Evolutionary conservation across 208 protist species (phyloP), one percentile per base, ranked within the genome.

Genomic region (Leishmania lainsoni): DNA sequence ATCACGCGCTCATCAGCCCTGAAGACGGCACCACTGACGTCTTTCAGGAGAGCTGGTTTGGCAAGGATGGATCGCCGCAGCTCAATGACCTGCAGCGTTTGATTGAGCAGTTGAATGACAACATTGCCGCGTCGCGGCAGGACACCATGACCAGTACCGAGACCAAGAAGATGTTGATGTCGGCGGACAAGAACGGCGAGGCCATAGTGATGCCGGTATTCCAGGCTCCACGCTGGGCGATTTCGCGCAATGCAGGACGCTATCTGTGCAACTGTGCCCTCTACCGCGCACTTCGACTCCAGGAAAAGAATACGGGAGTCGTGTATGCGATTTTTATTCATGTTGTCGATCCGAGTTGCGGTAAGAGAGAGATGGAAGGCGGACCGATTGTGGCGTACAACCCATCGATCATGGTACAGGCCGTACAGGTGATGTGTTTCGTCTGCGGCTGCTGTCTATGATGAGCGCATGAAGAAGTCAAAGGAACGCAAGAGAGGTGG

Each of bases 201-300:
- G 84, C 59, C 54, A 82, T 86, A 79, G 61, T 79, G 76, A 89
- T 89, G 87, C 87, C 87, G 12, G 35, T 10, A 3, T 89, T 86
- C 29, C 81, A 86, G 76, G 26, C 56, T 1, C 89, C 91, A 12
- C 56, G 51, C 59, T 94, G 89, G 89, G 72, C 83, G 20, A 83
- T 94, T 22, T 95, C 91, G 16, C 77, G 75, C 63, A 76, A 94
- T 59, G 93, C 91, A 5, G 93, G 91, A 2, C 87, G 90, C 17
- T 95, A 95, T 76, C 76, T 94, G 58, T 96, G 91, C 81, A 95
- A 96, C 81, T 95, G 84, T 65, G 75, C 84, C 29, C 84, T 96
- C 26, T 96, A 95, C 77, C 76, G 81, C 35, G 81, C 83, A 14
- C 66, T 94, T 48, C 58, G 86, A 22, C 73, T 95, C 22, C 90